Percentiles rank a stretch among this genome's conserved stretches.
Conservation (phyloP, 192 early-diverging fungal genomes). For the Gaertneriomyces sp. region DNA sequence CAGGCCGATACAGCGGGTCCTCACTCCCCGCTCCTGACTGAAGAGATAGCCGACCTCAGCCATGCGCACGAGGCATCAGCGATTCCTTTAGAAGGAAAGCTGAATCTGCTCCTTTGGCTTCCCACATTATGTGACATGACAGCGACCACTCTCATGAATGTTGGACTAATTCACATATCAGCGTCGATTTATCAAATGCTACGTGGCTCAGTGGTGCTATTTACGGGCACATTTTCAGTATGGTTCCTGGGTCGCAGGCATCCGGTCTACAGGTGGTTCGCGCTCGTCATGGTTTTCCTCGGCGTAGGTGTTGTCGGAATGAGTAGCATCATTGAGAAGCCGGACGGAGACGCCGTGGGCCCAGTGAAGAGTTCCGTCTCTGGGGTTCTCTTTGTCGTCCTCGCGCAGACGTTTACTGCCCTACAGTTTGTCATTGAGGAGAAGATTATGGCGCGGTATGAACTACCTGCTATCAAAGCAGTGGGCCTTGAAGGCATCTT, state of each 20-base stretch:
- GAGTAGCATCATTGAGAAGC: slow-evolving; percentile 18
- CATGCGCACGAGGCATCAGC: background rate
- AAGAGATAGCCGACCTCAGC: background rate
- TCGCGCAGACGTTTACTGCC: slow-evolving; percentile 91
- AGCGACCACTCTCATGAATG: slow-evolving; percentile 90
- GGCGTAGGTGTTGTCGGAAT: slow-evolving; percentile 90
- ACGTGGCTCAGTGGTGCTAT: slow-evolving; percentile 91
- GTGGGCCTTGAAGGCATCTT: slow-evolving; percentile 93
- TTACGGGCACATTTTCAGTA: slow-evolving; percentile 85
- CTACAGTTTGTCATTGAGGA: slow-evolving; percentile 96
- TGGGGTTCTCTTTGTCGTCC: slow-evolving; percentile 79
- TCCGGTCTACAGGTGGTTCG: slow-evolving; percentile 75
- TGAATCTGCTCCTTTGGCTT: slow-evolving; percentile 64
- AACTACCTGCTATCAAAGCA: slow-evolving; percentile 79
- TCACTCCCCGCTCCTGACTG: background rate
- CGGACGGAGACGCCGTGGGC: background rate
- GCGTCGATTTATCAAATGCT: slow-evolving; percentile 96
- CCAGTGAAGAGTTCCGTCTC: slow-evolving; percentile 45
- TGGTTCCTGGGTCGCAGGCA: slow-evolving; percentile 80
- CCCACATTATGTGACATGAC: slow-evolving; percentile 78
- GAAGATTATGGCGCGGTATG: slow-evolving; percentile 78
- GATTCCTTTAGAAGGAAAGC: slow-evolving; percentile 53
- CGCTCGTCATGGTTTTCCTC: slow-evolving; percentile 61
- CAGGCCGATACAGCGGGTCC: background rate
- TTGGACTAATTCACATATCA: slow-evolving; percentile 88